Percentiles rank a stretch among this genome's conserved stretches.
Conservation (phyloP, 1,284 basidiomycete genomes). For the Thecaphora thlaspeos region DNA sequence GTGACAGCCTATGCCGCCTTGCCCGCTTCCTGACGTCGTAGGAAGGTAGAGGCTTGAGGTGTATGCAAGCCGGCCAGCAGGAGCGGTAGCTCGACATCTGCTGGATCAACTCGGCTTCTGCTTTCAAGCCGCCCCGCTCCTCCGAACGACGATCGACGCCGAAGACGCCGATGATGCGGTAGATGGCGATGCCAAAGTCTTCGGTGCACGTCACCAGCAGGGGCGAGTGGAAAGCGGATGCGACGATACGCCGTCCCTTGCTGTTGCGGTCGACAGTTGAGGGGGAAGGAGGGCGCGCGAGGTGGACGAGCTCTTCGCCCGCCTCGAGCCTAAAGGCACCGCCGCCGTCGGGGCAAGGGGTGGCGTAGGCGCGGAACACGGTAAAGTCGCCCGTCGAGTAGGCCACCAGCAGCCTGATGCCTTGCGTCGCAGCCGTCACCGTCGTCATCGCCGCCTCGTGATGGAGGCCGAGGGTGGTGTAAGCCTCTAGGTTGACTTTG, state of each 20-base stretch:
- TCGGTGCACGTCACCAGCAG: conserved; percentile 51
- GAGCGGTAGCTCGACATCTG: conserved; percentile 24
- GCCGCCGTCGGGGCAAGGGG: background rate
- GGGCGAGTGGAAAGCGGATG: conserved; percentile 38
- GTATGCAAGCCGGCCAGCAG: conserved; percentile 33
- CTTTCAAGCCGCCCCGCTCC: background rate
- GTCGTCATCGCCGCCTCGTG: no score
- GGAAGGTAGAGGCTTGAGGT: conserved; percentile 37
- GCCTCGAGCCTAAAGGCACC: conserved; percentile 2
- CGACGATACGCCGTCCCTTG: conserved; percentile 4
- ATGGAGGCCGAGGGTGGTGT: no score
- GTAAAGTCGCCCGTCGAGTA: conserved; percentile 50
- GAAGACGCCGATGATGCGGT: conserved; percentile 10
- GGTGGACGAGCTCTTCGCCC: conserved; percentile 11
- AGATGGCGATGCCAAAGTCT: conserved; percentile 44
- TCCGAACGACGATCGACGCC: background rate
- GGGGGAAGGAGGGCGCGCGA: conserved; percentile 2
- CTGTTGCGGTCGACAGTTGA: background rate
- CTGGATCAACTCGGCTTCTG: conserved; percentile 4
- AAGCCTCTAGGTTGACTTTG: no score
- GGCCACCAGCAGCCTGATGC: conserved; percentile 33
- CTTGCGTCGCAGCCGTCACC: background rate
- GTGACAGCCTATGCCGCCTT: conserved; percentile 1
- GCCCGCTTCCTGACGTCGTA: conserved; percentile 17
- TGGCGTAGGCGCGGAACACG: conserved; percentile 35